These are phyloP conservation scores for Penicillium robsamsonii DNA, from an alignment of 495 filamentous ascomycete genomes.

Conservation along the genomic window DNA sequence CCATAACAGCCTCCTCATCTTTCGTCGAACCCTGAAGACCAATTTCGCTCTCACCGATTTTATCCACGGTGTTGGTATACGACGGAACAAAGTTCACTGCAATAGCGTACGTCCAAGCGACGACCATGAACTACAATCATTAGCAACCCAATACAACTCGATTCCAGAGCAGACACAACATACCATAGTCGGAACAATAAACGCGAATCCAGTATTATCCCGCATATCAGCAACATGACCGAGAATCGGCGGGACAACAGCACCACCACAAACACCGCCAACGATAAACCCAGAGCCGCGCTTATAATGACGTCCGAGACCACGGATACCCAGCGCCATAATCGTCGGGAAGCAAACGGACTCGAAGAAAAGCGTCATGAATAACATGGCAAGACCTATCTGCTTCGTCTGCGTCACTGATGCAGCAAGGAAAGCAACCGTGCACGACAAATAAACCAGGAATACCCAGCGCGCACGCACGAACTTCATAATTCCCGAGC, in stretches of 20 bases:
- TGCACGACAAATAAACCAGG: slow-evolving; percentile 37
- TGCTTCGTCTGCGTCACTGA: slow-evolving; percentile 35
- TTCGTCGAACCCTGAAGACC: slow-evolving; percentile 39
- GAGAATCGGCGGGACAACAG: slow-evolving; percentile 50
- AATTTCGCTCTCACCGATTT: slow-evolving; percentile 52
- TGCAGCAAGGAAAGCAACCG: slow-evolving; percentile 42
- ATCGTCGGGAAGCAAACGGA: slow-evolving; percentile 63
- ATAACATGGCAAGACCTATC: slow-evolving; percentile 53
- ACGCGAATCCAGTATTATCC: slow-evolving; percentile 49
- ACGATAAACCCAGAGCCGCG: slow-evolving; percentile 57
- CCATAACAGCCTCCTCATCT: slow-evolving; percentile 30
- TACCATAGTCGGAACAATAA: slow-evolving; percentile 58
- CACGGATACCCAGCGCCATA: slow-evolving; percentile 59
- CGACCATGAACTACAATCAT: slow-evolving; percentile 42
- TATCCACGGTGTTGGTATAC: slow-evolving; percentile 60
- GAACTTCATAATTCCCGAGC: slow-evolving; percentile 51
- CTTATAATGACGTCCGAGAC: slow-evolving; percentile 59
- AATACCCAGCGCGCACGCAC: slow-evolving; percentile 53
- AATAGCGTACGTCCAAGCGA: slow-evolving; percentile 57
- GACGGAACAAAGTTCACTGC: slow-evolving; percentile 62
- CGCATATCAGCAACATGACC: slow-evolving; percentile 49
- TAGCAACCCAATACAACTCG: background rate
- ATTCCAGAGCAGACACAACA: slow-evolving; percentile 9
- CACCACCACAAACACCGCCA: slow-evolving; percentile 56
- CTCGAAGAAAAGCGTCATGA: slow-evolving; percentile 59